These are phyloP conservation scores for Epichloe coenophiala DNA, from an alignment of 2,329 filamentous ascomycete genomes.

Conservation along the genomic window DNA sequence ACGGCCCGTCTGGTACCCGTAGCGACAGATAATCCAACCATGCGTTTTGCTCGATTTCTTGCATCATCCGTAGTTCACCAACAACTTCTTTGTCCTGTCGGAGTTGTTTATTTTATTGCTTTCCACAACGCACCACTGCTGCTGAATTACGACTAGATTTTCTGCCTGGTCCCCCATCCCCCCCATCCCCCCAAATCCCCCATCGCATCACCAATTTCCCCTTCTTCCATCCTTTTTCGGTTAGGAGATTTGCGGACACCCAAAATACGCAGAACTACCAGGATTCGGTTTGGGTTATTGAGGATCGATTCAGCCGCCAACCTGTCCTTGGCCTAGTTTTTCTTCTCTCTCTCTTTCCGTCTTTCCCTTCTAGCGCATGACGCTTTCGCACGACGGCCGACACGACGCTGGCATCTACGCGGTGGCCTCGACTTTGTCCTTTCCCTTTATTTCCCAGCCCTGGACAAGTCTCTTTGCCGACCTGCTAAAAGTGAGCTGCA, in stretches of 20 bases:
- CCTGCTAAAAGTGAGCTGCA: background rate
- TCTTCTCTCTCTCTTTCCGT: background rate
- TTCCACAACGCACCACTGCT: background rate
- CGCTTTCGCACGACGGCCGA: background rate
- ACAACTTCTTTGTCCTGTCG: background rate
- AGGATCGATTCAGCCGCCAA: background rate
- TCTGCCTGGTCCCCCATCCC: too few relatives aligned
- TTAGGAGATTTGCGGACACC: constrained; percentile 2
- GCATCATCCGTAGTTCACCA: background rate
- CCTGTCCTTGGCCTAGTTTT: background rate
- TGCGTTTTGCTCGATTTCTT: too few relatives aligned
- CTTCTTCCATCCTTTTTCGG: background rate
- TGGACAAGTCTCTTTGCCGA: background rate
- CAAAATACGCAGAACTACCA: background rate
- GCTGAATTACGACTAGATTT: background rate
- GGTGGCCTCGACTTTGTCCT: background rate
- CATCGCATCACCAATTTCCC: constrained; percentile 3
- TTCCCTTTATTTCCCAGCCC: background rate
- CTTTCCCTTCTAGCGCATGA: background rate
- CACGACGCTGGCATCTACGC: background rate
- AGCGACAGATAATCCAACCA: background rate
- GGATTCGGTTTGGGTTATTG: background rate
- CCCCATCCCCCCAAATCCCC: background rate
- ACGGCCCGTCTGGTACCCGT: constrained; percentile 1
- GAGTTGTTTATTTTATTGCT: background rate